Percentiles rank a stretch among this genome's conserved stretches.
These are phyloP conservation scores for Aurinia saxatilis DNA, from an alignment of 345 rosid species.

Conservation along the genomic window DNA sequence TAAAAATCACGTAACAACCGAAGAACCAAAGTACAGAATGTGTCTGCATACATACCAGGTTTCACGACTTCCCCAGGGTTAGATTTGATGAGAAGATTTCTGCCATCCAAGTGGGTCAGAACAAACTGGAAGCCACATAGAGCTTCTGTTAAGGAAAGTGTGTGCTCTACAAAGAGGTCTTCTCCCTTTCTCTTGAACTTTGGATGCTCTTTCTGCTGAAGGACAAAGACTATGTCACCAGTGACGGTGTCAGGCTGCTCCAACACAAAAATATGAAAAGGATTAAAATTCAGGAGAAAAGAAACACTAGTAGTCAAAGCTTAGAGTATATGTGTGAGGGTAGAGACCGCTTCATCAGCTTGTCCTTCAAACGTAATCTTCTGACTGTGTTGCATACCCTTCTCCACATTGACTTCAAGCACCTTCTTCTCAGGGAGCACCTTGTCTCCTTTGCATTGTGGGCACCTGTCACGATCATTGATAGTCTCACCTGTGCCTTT, in stretches of 20 bases:
- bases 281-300: neutral
- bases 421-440: slow-evolving; percentile 65
- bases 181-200: slow-evolving; percentile 70
- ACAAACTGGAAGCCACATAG: slow-evolving; percentile 68
- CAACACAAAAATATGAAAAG: neutral
- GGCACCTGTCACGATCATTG: slow-evolving; percentile 62
- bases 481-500: slow-evolving; percentile 70
- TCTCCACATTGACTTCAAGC: slow-evolving; percentile 59
- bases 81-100: slow-evolving; percentile 73
- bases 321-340: neutral
- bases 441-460: slow-evolving; percentile 70
- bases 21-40: neutral
- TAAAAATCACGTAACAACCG: neutral
- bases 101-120: slow-evolving; percentile 62
- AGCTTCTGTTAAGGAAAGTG: slow-evolving; percentile 59
- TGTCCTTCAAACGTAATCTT: slow-evolving; percentile 64
- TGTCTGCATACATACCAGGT: slow-evolving; percentile 38
- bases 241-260: slow-evolving; percentile 67
- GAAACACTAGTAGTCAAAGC: neutral
- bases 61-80: slow-evolving; percentile 68
- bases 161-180: slow-evolving; percentile 70
- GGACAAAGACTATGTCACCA: slow-evolving; percentile 65
- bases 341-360: slow-evolving; percentile 70
- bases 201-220: slow-evolving; percentile 63
- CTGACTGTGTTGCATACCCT: slow-evolving; percentile 73